Conservation (phyloP, 768 basidiomycete species). For the Amanita muscaria region DNA sequence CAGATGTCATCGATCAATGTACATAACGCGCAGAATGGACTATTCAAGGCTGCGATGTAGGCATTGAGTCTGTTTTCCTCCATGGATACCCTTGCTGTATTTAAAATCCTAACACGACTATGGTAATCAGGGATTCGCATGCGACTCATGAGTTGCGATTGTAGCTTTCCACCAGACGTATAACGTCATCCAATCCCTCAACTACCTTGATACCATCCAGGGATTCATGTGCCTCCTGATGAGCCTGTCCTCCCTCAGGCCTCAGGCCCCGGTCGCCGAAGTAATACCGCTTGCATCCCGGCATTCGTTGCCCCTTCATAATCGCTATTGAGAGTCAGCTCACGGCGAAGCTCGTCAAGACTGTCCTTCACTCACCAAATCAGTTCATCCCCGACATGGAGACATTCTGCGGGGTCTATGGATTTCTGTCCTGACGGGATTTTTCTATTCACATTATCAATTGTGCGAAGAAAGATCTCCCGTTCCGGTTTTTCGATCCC, state of each 20-base stretch:
- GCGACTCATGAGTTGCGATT: conserved; percentile 1
- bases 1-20: conserved; percentile 16
- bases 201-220: conserved; percentile 32
- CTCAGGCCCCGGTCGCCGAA: conserved; percentile 41
- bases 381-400: conserved; percentile 76
- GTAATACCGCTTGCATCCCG: conserved; percentile 48
- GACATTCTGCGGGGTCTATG: conserved; percentile 32
- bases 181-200: conserved; percentile 17
- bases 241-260: conserved; percentile 40
- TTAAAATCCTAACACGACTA: not conserved
- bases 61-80: too few relatives aligned
- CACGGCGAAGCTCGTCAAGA: not conserved
- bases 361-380: conserved; percentile 32
- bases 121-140: not conserved
- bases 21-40: too few relatives aligned
- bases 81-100: too few relatives aligned
- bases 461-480: conserved; percentile 46
- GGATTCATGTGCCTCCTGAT: conserved; percentile 31
- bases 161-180: conserved; percentile 12
- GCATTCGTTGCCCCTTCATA: conserved; percentile 50
- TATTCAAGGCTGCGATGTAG: too few relatives aligned
- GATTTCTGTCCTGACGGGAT: conserved; percentile 9
- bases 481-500: conserved; percentile 59
- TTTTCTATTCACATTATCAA: conserved; percentile 24
- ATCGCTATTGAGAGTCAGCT: conserved; percentile 36